These are phyloP conservation scores for Phragmites australis DNA, from an alignment of 176 grass and related monocot species.

Conservation along the genomic window DNA sequence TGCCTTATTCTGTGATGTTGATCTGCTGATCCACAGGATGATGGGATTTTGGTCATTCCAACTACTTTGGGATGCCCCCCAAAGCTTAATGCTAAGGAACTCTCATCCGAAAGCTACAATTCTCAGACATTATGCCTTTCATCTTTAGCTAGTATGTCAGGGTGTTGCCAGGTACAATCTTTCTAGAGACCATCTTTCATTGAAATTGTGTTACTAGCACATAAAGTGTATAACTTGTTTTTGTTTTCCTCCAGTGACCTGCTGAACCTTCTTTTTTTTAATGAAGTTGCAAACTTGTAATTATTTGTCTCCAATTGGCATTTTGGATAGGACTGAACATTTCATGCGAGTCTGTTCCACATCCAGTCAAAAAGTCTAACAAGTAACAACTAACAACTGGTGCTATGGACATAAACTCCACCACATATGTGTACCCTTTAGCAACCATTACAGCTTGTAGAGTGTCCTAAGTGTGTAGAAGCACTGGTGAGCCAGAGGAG, in stretches of 20 bases:
- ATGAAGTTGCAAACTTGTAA: slow-evolving; percentile 6
- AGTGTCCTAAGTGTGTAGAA: background rate
- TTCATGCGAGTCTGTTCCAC: background rate
- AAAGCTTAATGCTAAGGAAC: slow-evolving; percentile 76
- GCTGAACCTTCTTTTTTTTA: background rate
- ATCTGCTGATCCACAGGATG: slow-evolving; percentile 77
- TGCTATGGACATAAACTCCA: background rate
- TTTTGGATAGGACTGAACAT: background rate
- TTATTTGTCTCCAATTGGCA: background rate
- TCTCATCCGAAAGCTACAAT: slow-evolving; percentile 72
- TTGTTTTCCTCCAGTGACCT: slow-evolving; percentile 1
- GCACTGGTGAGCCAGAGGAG: background rate
- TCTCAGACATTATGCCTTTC: slow-evolving; percentile 55
- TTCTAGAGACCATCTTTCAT: slow-evolving; percentile 7
- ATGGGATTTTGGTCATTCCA: slow-evolving; percentile 92
- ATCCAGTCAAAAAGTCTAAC: background rate
- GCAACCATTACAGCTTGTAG: background rate
- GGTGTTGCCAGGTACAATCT: slow-evolving; percentile 88
- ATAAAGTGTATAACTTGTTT: background rate
- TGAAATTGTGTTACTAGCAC: slow-evolving; percentile 4
- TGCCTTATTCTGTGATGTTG: too few species aligned
- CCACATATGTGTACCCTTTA: background rate
- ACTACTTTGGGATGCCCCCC: slow-evolving; percentile 85
- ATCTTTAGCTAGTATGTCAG: slow-evolving; percentile 90
- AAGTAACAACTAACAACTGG: background rate